Base-by-base conservation (phyloP, 192 early-diverging fungal genomes). In the Podila minutissima region DNA sequence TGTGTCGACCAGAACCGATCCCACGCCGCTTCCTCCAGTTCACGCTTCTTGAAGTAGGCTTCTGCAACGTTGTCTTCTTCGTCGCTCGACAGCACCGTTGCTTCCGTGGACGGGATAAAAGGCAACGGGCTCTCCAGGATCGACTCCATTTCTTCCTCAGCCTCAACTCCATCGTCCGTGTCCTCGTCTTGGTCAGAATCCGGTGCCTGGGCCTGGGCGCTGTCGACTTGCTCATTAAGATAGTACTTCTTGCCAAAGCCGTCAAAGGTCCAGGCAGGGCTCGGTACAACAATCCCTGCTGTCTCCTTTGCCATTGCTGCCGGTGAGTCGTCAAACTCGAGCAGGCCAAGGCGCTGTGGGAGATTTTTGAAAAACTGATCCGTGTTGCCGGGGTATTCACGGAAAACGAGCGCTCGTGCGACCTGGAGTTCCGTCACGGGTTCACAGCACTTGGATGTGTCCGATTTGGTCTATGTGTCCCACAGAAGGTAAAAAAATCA, bases 151-250 rank as follows among this genome's bases (percentile, higher is more conserved):
- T 71, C 69, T 17, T 77, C 64, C 50, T 77, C 75, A 6, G 62
- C 75, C 22, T 49, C 66, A 0, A 77, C 64, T 1, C 69, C 64
- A 28, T 77, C 75, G n/a, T 77, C 64, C 1, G 75, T 71, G 0
- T 71, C 69, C 19, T 26, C 32, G 46, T 71, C 75, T 31, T 77
- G 75, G 55, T 77, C 75, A 6, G 75, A 77, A 37, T 77, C 75
- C 0, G 64, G 69, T 15, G 69, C 75, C 26, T 50, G 22, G 0
- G 75, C 75, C 35, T 67, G 38, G 7, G 57, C 64, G 8, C 24
- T 35, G 50, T 77, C 69, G 5, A 57, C 59, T 22, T 66, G 6
- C 19, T 65, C 48, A 22, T 77, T 77, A 28, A 77, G 31, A 57
- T 77, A 77, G 61, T 71, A 77, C 29, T 53, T 48, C 26, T 53